Evolutionary conservation across 129 eudicot species (phyloP).

Genomic region (Silybum marianum): DNA sequence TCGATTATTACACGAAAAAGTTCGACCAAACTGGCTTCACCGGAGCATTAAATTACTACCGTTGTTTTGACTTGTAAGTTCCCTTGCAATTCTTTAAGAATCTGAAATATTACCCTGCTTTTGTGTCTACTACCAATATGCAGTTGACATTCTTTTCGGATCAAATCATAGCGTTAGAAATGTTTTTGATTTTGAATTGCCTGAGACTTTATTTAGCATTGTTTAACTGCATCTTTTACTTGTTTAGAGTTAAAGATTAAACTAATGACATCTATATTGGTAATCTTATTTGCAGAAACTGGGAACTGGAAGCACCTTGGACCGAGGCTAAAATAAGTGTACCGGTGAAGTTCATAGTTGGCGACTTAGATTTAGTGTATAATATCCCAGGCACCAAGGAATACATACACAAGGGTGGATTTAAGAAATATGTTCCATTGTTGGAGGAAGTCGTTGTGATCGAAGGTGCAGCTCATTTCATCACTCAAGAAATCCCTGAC

Average conservation of each 20-base stretch:
- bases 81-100: background rate
- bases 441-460: conserved; percentile 68
- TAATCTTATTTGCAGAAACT: conserved; percentile 32
- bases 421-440: conserved; percentile 52
- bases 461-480: conserved; percentile 65
- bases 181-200: background rate
- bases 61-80: conserved; percentile 64
- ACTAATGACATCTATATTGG: background rate
- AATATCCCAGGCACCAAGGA: conserved; percentile 46
- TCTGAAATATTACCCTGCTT: background rate
- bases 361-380: conserved; percentile 60
- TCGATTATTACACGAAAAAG: conserved; percentile 51
- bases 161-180: background rate
- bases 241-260: background rate
- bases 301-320: conserved; percentile 85
- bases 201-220: too few species aligned
- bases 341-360: conserved; percentile 62
- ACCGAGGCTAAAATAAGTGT: conserved; percentile 55
- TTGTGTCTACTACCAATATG: background rate
- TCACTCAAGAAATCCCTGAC: conserved; percentile 59
- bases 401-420: conserved; percentile 53
- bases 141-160: background rate
- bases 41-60: conserved; percentile 76
- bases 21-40: conserved; percentile 70
- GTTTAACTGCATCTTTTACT: too few species aligned